A percentile compares a stretch with the other conserved stretches of the same genome.
Evolutionary conservation across 257 asterid genomes (phyloP).

Genomic region (Thymus quinquecostatus): DNA sequence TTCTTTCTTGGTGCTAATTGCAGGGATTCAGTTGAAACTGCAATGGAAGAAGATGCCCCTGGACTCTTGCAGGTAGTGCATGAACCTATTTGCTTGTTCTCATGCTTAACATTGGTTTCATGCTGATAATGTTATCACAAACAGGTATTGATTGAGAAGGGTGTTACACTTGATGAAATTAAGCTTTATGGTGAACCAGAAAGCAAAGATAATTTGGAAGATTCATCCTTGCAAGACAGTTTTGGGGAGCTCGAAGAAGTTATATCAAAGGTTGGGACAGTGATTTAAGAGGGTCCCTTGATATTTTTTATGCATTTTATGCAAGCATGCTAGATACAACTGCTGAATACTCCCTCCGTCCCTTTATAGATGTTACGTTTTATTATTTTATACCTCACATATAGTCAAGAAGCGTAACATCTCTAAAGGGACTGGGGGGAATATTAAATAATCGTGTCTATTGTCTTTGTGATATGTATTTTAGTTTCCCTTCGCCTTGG

Average conservation of each 20-base stretch:
- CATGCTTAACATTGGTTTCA: constrained; percentile 27
- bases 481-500: constrained; percentile 8
- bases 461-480: not conserved
- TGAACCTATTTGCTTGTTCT: constrained; percentile 31
- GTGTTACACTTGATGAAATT: constrained; percentile 74
- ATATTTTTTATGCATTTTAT: constrained; percentile 12
- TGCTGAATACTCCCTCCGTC: not conserved
- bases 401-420: too few relatives aligned
- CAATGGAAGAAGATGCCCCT: constrained; percentile 99
- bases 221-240: constrained; percentile 52
- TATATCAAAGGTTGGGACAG: constrained; percentile 61
- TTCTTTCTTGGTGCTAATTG: constrained; percentile 33
- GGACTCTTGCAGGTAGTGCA: constrained; percentile 80
- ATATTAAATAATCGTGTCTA: not conserved
- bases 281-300: constrained; percentile 29
- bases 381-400: too few relatives aligned
- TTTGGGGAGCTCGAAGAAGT: constrained; percentile 80
- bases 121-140: constrained; percentile 33
- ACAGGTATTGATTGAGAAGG: constrained; percentile 75
- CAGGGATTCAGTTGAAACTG: constrained; percentile 88
- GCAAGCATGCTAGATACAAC: not conserved
- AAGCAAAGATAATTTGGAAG: constrained; percentile 66
- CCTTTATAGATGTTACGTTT: too few relatives aligned
- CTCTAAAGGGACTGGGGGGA: too few relatives aligned
- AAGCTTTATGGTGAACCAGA: constrained; percentile 87